Conservation (phyloP, 306 rosid genomes). For the Sicyos edulis region DNA sequence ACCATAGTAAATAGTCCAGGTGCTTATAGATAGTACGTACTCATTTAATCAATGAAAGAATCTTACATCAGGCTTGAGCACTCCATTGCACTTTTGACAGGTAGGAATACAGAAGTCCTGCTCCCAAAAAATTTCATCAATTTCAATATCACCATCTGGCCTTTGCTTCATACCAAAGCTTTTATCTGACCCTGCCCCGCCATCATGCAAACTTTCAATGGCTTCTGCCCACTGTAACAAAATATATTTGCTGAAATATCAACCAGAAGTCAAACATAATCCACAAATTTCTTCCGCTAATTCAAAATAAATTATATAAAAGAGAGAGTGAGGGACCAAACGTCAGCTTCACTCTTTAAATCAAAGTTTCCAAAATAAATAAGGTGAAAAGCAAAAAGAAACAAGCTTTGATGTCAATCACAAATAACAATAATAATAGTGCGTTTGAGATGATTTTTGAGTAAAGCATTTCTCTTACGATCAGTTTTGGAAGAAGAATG, state of each 20-base stretch:
- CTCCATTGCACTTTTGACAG: constrained; percentile 75
- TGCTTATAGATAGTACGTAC: neutral
- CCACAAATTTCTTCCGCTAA: neutral
- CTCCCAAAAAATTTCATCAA: constrained; percentile 90
- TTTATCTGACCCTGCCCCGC: constrained; percentile 68
- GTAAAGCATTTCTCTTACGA: neutral
- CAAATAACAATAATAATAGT: neutral
- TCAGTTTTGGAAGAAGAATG: neutral
- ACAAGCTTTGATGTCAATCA: neutral
- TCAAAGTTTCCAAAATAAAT: neutral
- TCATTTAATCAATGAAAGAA: neutral
- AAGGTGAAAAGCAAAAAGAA: neutral
- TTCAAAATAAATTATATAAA: neutral
- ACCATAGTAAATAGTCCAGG: neutral
- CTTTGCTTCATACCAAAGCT: constrained; percentile 97
- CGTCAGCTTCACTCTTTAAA: neutral
- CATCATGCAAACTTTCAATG: constrained; percentile 63
- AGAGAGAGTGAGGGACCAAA: constrained; percentile 2
- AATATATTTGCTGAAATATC: neutral
- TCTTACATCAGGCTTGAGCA: constrained; percentile 90
- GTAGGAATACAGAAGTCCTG: constrained; percentile 75
- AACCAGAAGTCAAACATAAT: neutral
- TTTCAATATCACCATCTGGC: constrained; percentile 96
- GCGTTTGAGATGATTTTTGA: neutral
- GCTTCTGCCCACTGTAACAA: constrained; percentile 84